These are phyloP conservation scores for Cladosporium sp. DNA, from an alignment of 2,329 filamentous ascomycete species.

Conservation along the genomic window DNA sequence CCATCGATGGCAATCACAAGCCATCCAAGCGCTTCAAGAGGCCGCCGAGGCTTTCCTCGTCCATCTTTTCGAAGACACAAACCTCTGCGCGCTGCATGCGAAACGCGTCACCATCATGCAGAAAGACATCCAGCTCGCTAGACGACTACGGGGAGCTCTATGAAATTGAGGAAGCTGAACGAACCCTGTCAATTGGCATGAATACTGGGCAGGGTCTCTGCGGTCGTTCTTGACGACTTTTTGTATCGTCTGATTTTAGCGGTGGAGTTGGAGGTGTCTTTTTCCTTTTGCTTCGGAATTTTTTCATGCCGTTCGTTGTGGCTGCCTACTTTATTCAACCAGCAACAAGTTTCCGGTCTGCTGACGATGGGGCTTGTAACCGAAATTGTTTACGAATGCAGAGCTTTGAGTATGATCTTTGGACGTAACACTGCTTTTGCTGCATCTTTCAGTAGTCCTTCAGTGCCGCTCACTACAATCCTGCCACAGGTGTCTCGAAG, in stretches of 20 bases:
- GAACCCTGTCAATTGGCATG: background rate
- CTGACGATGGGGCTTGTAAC: background rate
- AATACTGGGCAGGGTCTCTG: background rate
- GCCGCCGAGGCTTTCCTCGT: constrained; percentile 98
- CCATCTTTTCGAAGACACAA: constrained; percentile 97
- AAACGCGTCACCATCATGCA: constrained; percentile 98
- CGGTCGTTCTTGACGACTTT: background rate
- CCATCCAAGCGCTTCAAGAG: constrained; percentile 96
- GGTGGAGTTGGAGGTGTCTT: constrained; percentile 18
- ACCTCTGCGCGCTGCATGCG: constrained; percentile 97
- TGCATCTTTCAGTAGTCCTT: background rate
- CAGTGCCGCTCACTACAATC: background rate
- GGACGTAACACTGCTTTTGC: background rate
- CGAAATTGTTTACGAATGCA: background rate
- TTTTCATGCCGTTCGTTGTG: background rate
- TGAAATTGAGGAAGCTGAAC: background rate
- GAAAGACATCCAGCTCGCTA: constrained; percentile 96
- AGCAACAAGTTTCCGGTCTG: background rate
- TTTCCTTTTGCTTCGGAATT: background rate
- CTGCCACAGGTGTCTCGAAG: background rate
- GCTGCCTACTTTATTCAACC: background rate
- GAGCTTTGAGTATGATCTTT: background rate
- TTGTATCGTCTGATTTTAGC: constrained; percentile 9
- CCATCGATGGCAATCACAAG: constrained; percentile 96
- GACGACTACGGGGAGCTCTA: constrained; percentile 71